Base-by-base conservation (phyloP, 805 yeast species). In the Pichia cephalocereana region DNA sequence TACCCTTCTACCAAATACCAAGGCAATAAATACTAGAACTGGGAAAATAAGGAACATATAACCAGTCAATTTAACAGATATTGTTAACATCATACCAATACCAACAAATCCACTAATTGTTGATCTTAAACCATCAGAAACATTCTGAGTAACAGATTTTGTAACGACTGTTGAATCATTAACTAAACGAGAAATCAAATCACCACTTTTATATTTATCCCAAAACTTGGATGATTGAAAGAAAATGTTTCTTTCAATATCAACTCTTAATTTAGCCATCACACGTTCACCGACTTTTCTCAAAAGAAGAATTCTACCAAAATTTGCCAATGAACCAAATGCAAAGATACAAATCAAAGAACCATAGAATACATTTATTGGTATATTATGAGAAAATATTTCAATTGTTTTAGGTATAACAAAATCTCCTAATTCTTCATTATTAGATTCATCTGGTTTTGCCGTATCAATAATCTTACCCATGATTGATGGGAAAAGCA, bases 61-160 rank as follows among this genome's bases (percentile, higher is more conserved):
- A 8, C 83, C 79, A 0, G 96, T 87, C 51, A 91, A 71, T 58
- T 89, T 81, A 70, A 86, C 76, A 38, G 93, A 83, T 10, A 90
- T 93, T 56, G 79, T 79, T 53, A 86, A 71, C 98, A 91, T 91
- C 96, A 90, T 88, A 4, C 86, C 77, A 43, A 90, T 69, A 8
- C 97, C 98, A 39, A 87, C 95, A 43, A 77, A 70, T 1, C 96
- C 96, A 57, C 88, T 80, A 19, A 91, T 79, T 1, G 81, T 63
- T 0, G 97, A 82, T 49, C 97, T 70, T 37, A 89, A 74, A n/a
- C 98, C 98, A 62, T 91, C 97, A 49, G 93, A 83, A 26, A 91
- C 74, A 62, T 91, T 90, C 56, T 85, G 91, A 34, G 96, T 87
- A 18, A 91, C 78, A 0, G 96, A 80, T 58, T 83, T 79, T 8